Conservation (phyloP, 2,329 filamentous ascomycete genomes). For the Bipolaris victoriae region DNA sequence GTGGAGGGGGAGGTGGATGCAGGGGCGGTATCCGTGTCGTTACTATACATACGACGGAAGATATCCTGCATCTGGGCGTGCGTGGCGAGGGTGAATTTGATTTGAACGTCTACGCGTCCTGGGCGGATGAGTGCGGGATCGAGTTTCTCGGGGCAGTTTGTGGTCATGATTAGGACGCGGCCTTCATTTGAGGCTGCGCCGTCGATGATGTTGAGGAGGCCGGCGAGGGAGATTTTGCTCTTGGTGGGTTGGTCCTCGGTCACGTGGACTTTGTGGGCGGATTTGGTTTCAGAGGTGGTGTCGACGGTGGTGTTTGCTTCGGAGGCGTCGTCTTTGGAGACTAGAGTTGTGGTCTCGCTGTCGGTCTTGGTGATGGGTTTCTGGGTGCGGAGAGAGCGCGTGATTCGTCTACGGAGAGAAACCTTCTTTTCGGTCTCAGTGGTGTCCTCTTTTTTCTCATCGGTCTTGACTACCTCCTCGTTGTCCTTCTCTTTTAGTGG, state of each 20-base stretch:
- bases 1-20: background rate
- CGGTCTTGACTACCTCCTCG: background rate
- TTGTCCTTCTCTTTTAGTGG: background rate
- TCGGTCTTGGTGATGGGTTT: background rate
- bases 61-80: slow-evolving; percentile 17
- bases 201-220: slow-evolving; percentile 82
- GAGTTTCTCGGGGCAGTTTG: slow-evolving; percentile 32
- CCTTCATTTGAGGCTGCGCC: slow-evolving; percentile 79
- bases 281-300: background rate
- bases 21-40: background rate
- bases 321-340: background rate
- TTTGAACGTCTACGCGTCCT: slow-evolving; percentile 62
- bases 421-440: background rate
- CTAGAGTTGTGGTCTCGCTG: slow-evolving; percentile 8
- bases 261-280: background rate
- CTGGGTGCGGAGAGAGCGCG: background rate
- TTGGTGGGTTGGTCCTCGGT: slow-evolving; percentile 1
- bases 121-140: slow-evolving; percentile 66
- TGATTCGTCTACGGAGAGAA: slow-evolving; percentile 6
- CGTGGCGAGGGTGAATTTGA: slow-evolving; percentile 27
- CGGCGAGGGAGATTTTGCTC: slow-evolving; percentile 72
- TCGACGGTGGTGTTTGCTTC: background rate
- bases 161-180: slow-evolving; percentile 38
- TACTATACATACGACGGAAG: slow-evolving; percentile 30
- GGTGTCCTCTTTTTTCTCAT: background rate